Conservation (phyloP, 306 rosid genomes). For the Quercus dentata region DNA sequence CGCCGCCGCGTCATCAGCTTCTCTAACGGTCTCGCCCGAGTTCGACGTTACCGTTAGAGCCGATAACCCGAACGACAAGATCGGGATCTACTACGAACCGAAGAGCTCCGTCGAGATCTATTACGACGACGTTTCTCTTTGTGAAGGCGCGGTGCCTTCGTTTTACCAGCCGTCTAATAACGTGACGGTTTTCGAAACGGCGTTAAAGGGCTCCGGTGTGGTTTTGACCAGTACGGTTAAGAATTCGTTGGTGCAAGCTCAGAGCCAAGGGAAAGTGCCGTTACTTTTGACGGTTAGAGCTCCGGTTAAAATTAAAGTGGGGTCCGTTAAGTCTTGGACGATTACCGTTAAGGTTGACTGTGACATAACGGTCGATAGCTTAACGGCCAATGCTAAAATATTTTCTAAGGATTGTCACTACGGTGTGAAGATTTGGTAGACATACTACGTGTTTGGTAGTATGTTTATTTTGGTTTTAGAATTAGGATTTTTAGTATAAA, state of each 20-base stretch:
- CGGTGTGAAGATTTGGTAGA: slow-evolving; percentile 31
- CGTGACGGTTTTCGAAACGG: slow-evolving; percentile 46
- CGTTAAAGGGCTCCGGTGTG: slow-evolving; percentile 42
- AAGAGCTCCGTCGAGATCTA: slow-evolving; percentile 44
- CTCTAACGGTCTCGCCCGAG: slow-evolving; percentile 40
- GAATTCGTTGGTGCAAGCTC: slow-evolving; percentile 25
- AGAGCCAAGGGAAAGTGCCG: slow-evolving; percentile 42
- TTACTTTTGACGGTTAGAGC: slow-evolving; percentile 41
- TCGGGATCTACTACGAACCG: slow-evolving; percentile 63
- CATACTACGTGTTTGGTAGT: not conserved
- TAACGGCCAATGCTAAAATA: slow-evolving; percentile 50
- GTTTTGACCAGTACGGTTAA: slow-evolving; percentile 21
- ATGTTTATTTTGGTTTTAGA: not conserved
- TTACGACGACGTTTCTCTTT: slow-evolving; percentile 34
- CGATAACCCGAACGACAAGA: slow-evolving; percentile 53
- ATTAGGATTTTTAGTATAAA: not conserved
- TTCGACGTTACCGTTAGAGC: slow-evolving; percentile 47
- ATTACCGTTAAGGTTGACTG: slow-evolving; percentile 57
- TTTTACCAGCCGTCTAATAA: slow-evolving; percentile 69
- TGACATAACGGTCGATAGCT: slow-evolving; percentile 44
- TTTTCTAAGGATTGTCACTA: slow-evolving; percentile 45
- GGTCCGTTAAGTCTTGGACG: slow-evolving; percentile 54
- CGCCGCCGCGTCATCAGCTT: slow-evolving; percentile 2
- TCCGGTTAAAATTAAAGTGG: slow-evolving; percentile 61
- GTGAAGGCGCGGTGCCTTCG: slow-evolving; percentile 53